Base-by-base conservation (phyloP, 306 rosid species). In the Castanopsis chinensis region DNA sequence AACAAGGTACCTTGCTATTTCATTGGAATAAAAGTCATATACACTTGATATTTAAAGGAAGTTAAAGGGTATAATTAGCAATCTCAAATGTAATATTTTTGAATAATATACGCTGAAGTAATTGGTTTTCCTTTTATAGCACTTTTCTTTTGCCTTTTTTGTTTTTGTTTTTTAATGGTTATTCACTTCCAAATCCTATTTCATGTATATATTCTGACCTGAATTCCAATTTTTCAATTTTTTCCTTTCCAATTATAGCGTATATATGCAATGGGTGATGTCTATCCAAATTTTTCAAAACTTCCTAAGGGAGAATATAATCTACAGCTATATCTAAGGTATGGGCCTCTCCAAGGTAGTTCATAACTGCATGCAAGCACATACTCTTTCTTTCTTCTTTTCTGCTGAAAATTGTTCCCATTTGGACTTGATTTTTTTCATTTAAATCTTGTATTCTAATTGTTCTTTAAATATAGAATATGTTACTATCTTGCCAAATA, bases 261-360 rank as follows among this genome's bases (percentile, higher is more conserved):
- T 41, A 35, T 93, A 79, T 87, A 86, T 88, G 87, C 98, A 56
- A 85, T 84, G 82, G 99, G 99, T 30, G 99, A 95, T 81, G 95
- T 77, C 82, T 95, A 95, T 86, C 99, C 99, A 63, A 71, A 77
- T 18, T 79, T 78, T 75, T 59, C 97, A 52, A 95, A 85, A 74
- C 98, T 92, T 83, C 97, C 99, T 45, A 91, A 93, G 83, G 99
- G 99, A 77, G 99, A 92, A 78, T 95, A 91, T 89, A 90, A 43
- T 87, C 79, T 95, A 83, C 97, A 72, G 79, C 85, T 95, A 51
- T 89, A 89, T 81, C 81, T 92, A 82, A 95, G 99, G 98, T 95
- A 86, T 76, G 73, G 55, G 75, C 23, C 69, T 81, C 54, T 86
- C 79, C 81, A 76, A 27, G 75, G 41, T 13, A 25, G 78, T 61